These are phyloP conservation scores for Trichosporon sp. DNA, from an alignment of 1,284 basidiomycete species.

Conservation along the genomic window DNA sequence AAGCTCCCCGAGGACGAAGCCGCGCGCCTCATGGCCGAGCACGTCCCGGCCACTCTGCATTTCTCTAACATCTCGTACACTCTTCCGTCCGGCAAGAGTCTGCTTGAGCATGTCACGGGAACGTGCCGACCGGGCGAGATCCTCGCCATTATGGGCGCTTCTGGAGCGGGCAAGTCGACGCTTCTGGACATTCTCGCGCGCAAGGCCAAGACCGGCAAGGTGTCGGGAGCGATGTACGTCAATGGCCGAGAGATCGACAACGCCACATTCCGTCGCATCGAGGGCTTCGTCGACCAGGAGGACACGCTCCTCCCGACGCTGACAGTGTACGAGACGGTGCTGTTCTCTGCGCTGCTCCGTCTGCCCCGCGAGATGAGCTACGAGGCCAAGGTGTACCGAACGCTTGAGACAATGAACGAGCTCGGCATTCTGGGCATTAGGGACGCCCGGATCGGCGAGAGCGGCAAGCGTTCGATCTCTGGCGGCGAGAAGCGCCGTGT, in stretches of 20 bases:
- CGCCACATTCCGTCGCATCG: slow-evolving; percentile 65
- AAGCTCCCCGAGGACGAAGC: slow-evolving; percentile 74
- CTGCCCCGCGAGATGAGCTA: slow-evolving; percentile 90
- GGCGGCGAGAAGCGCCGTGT: slow-evolving; percentile 94
- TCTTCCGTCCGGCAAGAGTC: slow-evolving; percentile 58
- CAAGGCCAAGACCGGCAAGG: slow-evolving; percentile 73
- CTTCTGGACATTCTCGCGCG: slow-evolving; percentile 91
- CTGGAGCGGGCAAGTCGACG: slow-evolving; percentile 93
- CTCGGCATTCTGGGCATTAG: slow-evolving; percentile 87
- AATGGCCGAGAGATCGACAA: slow-evolving; percentile 77
- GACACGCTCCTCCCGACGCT: slow-evolving; percentile 93
- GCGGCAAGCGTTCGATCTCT: slow-evolving; percentile 73
- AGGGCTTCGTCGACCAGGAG: slow-evolving; percentile 96
- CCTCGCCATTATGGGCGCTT: slow-evolving; percentile 92
- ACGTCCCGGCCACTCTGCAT: slow-evolving; percentile 84
- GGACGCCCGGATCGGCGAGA: slow-evolving; percentile 81
- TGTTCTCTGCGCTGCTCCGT: slow-evolving; percentile 84
- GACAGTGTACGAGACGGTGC: slow-evolving; percentile 94
- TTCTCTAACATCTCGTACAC: slow-evolving; percentile 79
- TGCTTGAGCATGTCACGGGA: slow-evolving; percentile 76
- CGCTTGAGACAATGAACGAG: slow-evolving; percentile 92
- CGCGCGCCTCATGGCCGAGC: slow-evolving; percentile 81
- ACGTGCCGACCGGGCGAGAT: slow-evolving; percentile 79
- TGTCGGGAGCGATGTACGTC: slow-evolving; percentile 70
- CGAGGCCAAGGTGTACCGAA: slow-evolving; percentile 87